These are phyloP conservation scores for Paecilomyces niveus DNA, from an alignment of 2,329 filamentous ascomycete species.

Conservation along the genomic window DNA sequence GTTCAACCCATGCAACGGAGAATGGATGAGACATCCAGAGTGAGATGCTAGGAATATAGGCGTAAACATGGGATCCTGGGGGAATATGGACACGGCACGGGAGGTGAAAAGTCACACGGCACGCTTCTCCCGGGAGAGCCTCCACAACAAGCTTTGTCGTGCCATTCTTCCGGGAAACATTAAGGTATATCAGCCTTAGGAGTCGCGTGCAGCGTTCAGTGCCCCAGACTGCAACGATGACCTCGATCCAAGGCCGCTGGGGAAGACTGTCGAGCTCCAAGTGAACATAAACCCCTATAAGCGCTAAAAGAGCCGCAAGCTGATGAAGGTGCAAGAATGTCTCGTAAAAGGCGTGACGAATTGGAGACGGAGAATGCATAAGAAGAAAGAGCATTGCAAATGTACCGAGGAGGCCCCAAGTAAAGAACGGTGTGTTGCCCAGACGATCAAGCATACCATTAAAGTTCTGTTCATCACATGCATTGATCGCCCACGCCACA, in stretches of 20 bases:
- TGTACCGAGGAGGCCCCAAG: slow-evolving; percentile 39
- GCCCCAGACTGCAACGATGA: slow-evolving; percentile 32
- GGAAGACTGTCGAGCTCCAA: slow-evolving; percentile 34
- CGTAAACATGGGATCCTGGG: slow-evolving; percentile 55
- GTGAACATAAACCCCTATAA: slow-evolving; percentile 40
- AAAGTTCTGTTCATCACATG: slow-evolving; percentile 30
- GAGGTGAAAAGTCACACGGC: slow-evolving; percentile 54
- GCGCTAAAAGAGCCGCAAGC: slow-evolving; percentile 34
- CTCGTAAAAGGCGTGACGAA: slow-evolving; percentile 42
- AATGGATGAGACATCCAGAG: slow-evolving; percentile 45
- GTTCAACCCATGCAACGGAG: slow-evolving; percentile 41
- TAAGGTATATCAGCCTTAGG: slow-evolving; percentile 46
- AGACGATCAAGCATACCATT: slow-evolving; percentile 27
- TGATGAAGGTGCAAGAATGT: slow-evolving; percentile 43
- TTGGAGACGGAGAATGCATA: slow-evolving; percentile 37
- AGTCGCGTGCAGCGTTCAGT: slow-evolving; percentile 41
- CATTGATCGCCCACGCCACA: slow-evolving; percentile 69
- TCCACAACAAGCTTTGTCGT: slow-evolving; percentile 49
- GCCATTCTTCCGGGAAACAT: slow-evolving; percentile 42
- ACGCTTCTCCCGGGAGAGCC: slow-evolving; percentile 54
- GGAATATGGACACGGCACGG: slow-evolving; percentile 46
- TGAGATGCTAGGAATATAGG: slow-evolving; percentile 48
- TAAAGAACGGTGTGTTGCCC: slow-evolving; percentile 33
- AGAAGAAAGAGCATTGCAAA: slow-evolving; percentile 32
- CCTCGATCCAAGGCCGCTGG: slow-evolving; percentile 32